phyloP scores from a whole-genome alignment of 305 asterid genomes.

The Petunia hybrid region DNA sequence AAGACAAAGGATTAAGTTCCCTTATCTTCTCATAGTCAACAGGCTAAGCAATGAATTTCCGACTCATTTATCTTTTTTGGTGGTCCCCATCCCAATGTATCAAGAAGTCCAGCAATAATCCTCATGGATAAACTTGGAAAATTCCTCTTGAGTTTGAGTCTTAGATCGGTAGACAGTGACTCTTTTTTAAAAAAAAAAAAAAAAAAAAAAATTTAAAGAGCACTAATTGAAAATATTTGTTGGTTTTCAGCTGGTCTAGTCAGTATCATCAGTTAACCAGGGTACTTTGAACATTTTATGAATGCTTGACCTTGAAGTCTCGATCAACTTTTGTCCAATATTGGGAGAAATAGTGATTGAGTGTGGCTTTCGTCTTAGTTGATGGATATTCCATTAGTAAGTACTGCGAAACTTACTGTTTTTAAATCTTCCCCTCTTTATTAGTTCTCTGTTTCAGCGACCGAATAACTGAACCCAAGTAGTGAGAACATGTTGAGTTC shows the following conservation, averaged over 20 bases:
- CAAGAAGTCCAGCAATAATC: too few relatives aligned
- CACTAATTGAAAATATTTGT: too few relatives aligned
- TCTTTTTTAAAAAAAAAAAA: too few relatives aligned
- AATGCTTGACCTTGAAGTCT: constrained; percentile 17
- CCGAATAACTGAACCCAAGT: not conserved
- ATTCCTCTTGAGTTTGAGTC: too few relatives aligned
- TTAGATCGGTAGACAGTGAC: too few relatives aligned
- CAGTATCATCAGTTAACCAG: not conserved
- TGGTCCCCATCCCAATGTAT: too few relatives aligned
- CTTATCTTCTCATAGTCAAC: not conserved
- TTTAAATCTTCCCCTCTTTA: not conserved
- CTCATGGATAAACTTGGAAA: too few relatives aligned
- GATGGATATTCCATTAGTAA: not conserved
- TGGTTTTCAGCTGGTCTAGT: too few relatives aligned
- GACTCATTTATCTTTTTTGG: too few relatives aligned
- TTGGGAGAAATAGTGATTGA: not conserved
- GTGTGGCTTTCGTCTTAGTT: not conserved
- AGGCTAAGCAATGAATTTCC: too few relatives aligned
- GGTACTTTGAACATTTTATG: not conserved
- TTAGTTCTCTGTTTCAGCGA: not conserved
- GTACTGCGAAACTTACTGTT: not conserved
- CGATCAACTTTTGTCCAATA: constrained; percentile 12
- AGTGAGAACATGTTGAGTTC: too few relatives aligned
- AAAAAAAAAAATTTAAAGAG: too few relatives aligned
- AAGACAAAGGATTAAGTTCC: not conserved